Percentiles rank a stretch among this genome's conserved stretches.
Conservation (phyloP, 768 basidiomycete genomes). For the Amyloporia xantha region DNA sequence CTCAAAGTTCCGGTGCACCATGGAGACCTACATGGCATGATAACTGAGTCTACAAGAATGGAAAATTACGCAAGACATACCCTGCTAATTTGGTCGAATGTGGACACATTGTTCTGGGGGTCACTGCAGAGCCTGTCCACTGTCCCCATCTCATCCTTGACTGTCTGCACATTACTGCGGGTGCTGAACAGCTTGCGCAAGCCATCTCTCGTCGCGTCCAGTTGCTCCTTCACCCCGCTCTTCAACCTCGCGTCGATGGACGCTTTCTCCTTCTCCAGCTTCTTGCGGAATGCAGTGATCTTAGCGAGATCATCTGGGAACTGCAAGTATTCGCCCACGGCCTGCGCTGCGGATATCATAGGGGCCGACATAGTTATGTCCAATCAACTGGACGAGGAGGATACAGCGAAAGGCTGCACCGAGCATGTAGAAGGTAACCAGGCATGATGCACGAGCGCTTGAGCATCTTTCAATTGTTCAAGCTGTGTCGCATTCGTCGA, state of each 20-base stretch:
- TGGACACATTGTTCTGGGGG: slow-evolving; percentile 69
- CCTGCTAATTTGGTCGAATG: slow-evolving; percentile 93
- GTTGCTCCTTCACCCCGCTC: slow-evolving; percentile 87
- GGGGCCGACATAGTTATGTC: slow-evolving; percentile 28
- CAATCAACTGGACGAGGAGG: slow-evolving; percentile 14
- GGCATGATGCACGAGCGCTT: too few relatives aligned
- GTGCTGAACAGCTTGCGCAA: slow-evolving; percentile 76
- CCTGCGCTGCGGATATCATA: slow-evolving; percentile 73
- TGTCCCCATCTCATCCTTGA: slow-evolving; percentile 82
- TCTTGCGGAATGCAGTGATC: slow-evolving; percentile 83
- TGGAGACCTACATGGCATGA: slow-evolving; percentile 62
- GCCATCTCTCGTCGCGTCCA: slow-evolving; percentile 86
- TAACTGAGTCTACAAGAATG: not conserved
- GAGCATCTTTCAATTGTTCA: too few relatives aligned
- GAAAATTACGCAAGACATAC: slow-evolving; percentile 38
- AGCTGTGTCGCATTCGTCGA: too few relatives aligned
- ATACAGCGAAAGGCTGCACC: not conserved
- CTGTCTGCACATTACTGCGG: slow-evolving; percentile 65
- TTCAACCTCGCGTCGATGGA: slow-evolving; percentile 89
- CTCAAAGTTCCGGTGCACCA: slow-evolving; percentile 92
- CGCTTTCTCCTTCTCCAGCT: slow-evolving; percentile 93
- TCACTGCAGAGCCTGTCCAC: slow-evolving; percentile 74
- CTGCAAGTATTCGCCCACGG: slow-evolving; percentile 85
- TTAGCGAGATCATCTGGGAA: slow-evolving; percentile 92
- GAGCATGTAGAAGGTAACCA: not conserved